Evolutionary conservation across 306 rosid species (phyloP), one percentile per base, ranked within the genome.

Genomic region (Coriaria nepalensis): DNA sequence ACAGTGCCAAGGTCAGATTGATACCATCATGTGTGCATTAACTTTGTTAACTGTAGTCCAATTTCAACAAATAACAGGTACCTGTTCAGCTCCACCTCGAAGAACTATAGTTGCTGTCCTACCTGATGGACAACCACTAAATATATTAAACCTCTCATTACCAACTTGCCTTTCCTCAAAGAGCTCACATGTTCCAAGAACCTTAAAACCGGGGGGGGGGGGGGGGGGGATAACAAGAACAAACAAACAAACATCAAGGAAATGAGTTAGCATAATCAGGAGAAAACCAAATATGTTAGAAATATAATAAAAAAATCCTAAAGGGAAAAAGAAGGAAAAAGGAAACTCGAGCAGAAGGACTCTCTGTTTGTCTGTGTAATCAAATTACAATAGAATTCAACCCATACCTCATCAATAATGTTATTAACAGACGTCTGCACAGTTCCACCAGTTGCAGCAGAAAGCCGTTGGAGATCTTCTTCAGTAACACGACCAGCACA

Each of bases 41-140:
- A 1, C 29, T 20, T 20, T 20, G 29, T 20, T 20, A 20, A 20
- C 1, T 20, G 29, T 1, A 20, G 20, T 8, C 29, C 46, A 37
- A 8, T 15, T 46, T 29, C 50, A 14, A 40, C 14, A 49, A 32
- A 55, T 34, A 38, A 29, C 52, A 61, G 29, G 29, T 44, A 82
- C 98, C 94, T 92, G 98, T 66, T 92, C 98, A 37, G 98, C 98
- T 67, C 98, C 98, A 54, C 98, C 98, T 12, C 98, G 93, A 68
- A 92, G 93, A 64, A 92, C 98, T 56, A 92, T 92, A 48, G 98
- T 92, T 53, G 98, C 93, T 57, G 98, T 92, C 47, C 33, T 68
- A 58, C 96, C 96, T 37, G 98, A 79, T 45, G 98, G 96, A 54
- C 98, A 92, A 59, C 98, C 98, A 66, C 69, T 82, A 56, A 92